Percentiles rank a stretch among this genome's conserved stretches.
phyloP scores from a whole-genome alignment of 1,284 basidiomycete genomes.

The Fomes fomentarius region DNA sequence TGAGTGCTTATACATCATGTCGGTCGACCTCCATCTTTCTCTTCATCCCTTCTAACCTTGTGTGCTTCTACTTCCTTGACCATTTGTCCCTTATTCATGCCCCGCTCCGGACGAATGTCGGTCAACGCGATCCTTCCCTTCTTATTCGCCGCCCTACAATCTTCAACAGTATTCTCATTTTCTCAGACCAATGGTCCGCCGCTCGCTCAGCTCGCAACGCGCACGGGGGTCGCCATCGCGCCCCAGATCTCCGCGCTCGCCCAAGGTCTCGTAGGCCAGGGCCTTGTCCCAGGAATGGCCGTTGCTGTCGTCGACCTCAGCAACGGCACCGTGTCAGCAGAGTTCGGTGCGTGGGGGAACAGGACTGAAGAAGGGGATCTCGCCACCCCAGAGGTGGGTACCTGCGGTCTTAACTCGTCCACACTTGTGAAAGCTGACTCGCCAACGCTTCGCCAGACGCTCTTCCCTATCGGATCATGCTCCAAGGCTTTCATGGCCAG shows the following conservation, averaged over 20 bases:
- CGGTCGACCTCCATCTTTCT: background rate
- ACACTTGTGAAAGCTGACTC: background rate
- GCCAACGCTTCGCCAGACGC: conserved; percentile 30
- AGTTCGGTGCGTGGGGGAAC: conserved; percentile 2
- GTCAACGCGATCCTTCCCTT: no score
- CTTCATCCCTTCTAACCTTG: background rate
- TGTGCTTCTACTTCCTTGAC: no score
- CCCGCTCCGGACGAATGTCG: no score
- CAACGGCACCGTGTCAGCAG: background rate
- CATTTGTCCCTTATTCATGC: no score
- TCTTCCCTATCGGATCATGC: conserved; percentile 45
- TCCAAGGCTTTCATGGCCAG: conserved; percentile 43
- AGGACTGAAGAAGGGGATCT: background rate
- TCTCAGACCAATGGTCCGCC: no score
- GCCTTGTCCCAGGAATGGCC: background rate
- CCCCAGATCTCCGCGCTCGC: background rate
- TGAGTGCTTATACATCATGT: conserved; percentile 5
- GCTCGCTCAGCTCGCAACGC: background rate
- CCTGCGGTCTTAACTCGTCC: background rate
- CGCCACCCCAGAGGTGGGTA: background rate
- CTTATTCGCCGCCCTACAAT: no score
- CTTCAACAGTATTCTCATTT: no score
- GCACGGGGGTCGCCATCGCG: background rate
- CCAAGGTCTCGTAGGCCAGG: background rate
- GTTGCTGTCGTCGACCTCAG: background rate